phyloP scores from a whole-genome alignment of 23 red algal species.

The Cyanidioschyzon merolae region DNA sequence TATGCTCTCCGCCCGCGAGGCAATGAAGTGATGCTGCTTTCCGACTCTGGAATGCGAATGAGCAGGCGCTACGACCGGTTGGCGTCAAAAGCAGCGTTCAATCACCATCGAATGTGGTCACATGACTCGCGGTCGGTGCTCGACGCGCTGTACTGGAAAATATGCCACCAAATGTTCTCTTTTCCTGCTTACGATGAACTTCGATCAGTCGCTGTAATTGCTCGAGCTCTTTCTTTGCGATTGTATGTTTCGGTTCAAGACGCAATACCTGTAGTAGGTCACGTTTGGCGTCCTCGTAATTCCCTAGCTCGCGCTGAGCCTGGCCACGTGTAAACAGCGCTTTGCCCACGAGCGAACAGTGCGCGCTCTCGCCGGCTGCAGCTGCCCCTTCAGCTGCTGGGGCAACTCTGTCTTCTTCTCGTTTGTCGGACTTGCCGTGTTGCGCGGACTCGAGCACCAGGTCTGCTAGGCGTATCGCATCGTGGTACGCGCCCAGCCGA shows the following conservation, averaged over 20 bases:
- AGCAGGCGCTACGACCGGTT: no score
- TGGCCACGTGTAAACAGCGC: constrained; percentile 10
- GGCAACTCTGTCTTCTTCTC: not conserved
- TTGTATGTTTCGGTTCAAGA: not conserved
- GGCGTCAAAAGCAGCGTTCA: no score
- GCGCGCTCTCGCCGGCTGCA: not conserved
- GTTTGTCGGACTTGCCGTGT: not conserved
- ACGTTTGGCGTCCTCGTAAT: not conserved
- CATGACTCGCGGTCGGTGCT: not conserved
- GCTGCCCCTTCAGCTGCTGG: not conserved
- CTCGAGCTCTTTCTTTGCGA: not conserved
- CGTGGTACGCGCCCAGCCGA: not conserved
- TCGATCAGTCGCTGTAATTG: not conserved
- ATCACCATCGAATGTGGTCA: no score
- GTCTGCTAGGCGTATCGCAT: not conserved
- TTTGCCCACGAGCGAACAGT: not conserved
- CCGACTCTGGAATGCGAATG: no score
- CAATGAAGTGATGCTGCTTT: no score
- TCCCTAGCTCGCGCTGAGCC: not conserved
- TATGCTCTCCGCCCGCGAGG: no score
- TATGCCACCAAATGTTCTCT: not conserved
- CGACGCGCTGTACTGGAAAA: not conserved
- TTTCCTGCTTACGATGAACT: not conserved
- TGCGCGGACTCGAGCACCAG: not conserved
- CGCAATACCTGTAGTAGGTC: constrained; percentile 4